These are phyloP conservation scores for Vitis hybrid DNA, from an alignment of 177 flowering plant species.

Conservation along the genomic window DNA sequence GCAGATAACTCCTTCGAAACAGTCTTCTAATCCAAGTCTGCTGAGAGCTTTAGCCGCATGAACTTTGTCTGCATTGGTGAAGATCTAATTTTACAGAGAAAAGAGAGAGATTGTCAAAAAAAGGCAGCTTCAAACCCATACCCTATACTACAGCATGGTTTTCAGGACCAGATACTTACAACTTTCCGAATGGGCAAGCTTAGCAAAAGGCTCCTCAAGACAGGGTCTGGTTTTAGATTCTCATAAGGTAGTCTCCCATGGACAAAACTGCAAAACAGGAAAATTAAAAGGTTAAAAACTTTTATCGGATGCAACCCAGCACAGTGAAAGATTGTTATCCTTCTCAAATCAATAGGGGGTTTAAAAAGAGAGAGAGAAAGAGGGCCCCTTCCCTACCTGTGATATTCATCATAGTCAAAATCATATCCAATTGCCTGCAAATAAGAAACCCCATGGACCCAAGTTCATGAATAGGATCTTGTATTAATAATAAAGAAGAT, in stretches of 20 bases:
- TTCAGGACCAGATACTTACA: slow-evolving; percentile 44
- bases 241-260: slow-evolving; percentile 93
- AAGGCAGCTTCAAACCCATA: not conserved
- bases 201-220: slow-evolving; percentile 59
- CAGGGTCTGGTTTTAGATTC: slow-evolving; percentile 73
- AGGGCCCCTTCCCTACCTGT: slow-evolving; percentile 43
- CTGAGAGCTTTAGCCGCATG: slow-evolving; percentile 69
- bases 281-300: not conserved
- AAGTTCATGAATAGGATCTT: not conserved
- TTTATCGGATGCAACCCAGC: not conserved
- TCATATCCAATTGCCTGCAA: slow-evolving; percentile 90
- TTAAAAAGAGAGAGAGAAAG: not conserved
- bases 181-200: slow-evolving; percentile 79
- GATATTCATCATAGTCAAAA: slow-evolving; percentile 92
- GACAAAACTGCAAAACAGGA: slow-evolving; percentile 57
- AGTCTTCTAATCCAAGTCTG: slow-evolving; percentile 77
- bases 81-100: slow-evolving; percentile 47
- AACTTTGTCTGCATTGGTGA: slow-evolving; percentile 76
- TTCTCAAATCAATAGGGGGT: not conserved
- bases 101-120: slow-evolving; percentile 4
- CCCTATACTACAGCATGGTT: not conserved
- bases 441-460: slow-evolving; percentile 2
- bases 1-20: slow-evolving; percentile 81
- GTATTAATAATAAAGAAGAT: not conserved
- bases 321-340: not conserved